phyloP scores from a whole-genome alignment of 176 grass and related monocot genomes.

The Zea luxurians region DNA sequence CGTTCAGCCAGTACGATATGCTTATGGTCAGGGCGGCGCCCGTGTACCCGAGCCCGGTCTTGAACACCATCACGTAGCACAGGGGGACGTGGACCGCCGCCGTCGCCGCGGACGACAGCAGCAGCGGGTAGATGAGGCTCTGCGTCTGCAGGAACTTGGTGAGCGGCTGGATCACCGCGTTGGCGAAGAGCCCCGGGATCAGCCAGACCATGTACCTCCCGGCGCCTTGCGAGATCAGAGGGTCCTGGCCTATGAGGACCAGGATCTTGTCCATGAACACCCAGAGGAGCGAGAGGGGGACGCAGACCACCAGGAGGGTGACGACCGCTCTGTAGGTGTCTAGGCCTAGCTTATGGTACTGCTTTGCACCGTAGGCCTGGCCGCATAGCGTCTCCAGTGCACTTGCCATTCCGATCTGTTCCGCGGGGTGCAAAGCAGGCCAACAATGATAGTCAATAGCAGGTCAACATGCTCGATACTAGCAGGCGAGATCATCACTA shows the following conservation, averaged over 20 bases:
- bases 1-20: constrained; percentile 71
- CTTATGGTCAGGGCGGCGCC: constrained; percentile 72
- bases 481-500: background rate
- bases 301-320: constrained; percentile 55
- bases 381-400: constrained; percentile 80
- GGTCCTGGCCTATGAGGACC: constrained; percentile 61
- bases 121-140: constrained; percentile 64
- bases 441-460: background rate
- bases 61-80: constrained; percentile 74
- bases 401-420: constrained; percentile 73
- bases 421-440: background rate
- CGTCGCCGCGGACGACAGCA: constrained; percentile 44
- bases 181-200: constrained; percentile 70
- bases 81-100: constrained; percentile 65
- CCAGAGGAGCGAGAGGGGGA: constrained; percentile 72
- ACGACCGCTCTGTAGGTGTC: constrained; percentile 72
- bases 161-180: constrained; percentile 56
- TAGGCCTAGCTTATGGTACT: constrained; percentile 60
- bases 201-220: constrained; percentile 69
- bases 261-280: constrained; percentile 70
- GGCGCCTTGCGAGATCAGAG: constrained; percentile 56
- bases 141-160: constrained; percentile 73
- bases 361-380: constrained; percentile 76
- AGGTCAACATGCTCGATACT: background rate
- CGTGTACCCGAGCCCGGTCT: constrained; percentile 46